Base-by-base conservation (phyloP, 441 rosid genomes). In the Bruguiera hainesii region DNA sequence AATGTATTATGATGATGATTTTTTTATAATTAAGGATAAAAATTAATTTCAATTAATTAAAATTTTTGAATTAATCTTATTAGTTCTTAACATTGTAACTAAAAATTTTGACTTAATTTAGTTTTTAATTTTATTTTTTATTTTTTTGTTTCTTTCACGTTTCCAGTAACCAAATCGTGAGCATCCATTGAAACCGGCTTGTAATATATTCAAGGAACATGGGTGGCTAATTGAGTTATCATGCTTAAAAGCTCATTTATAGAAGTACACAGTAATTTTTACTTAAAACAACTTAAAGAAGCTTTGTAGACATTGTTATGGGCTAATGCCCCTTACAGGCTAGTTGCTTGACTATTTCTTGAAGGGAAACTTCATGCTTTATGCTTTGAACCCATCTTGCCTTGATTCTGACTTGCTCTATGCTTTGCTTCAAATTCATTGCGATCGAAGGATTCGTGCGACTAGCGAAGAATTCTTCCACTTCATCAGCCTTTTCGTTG, bases 341-440 rank as follows among this genome's bases (percentile, higher is more conserved):
- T 64, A 72, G 19, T 55, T 76, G 72, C 59, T 74, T 53, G 78
- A 80, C 28, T 15, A 69, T 57, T 30, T 73, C 73, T 4, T 70
- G 56, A 66, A 78, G 76, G 30, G 68, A 71, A 42, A 57, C 60
- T 66, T 84, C 80, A 49, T 75, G 79, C 70, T 70, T 73, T 60
- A 66, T 78, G 72, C 52, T 71, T 33, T 60, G 58, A 26, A 66
- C 68, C 85, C 80, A 80, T 49, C 79, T 72, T 13, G 81, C 77
- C 46, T 79, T 76, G 66, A 74, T 63, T 60, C 75, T 66, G n/a
- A 75, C 68, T 28, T 26, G 59, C 73, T 78, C 76, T 35, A 71
- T 71, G 71, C 78, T 78, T 39, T 81, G 80, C 78, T 75, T 72
- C 71, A 78, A 56, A 58, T 59, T 69, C 67, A 29, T 74, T 42